Percentiles rank a stretch among this genome's conserved stretches.
Conservation (phyloP, 2,329 filamentous ascomycete species). For the Verticillium nonalfalfae region DNA sequence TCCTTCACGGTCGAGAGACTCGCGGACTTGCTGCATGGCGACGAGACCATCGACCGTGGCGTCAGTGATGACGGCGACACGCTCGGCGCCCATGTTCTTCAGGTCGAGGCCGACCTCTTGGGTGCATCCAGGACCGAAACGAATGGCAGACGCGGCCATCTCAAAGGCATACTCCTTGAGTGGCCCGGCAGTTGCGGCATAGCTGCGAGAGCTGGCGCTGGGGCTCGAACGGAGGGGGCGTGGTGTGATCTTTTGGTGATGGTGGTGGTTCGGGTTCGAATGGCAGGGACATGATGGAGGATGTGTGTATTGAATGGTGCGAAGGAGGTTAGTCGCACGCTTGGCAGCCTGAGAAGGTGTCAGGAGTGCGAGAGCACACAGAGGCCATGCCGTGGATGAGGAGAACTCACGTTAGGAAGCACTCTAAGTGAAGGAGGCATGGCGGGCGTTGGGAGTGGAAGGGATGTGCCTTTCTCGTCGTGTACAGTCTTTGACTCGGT, state of each 20-base stretch:
- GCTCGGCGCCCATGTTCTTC: conserved; percentile 79
- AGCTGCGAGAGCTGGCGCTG: conserved; percentile 25
- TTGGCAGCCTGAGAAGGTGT: conserved; percentile 41
- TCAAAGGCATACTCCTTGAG: conserved; percentile 98
- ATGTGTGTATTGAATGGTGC: conserved; percentile 86
- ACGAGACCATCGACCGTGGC: conserved; percentile 72
- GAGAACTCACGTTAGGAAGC: conserved; percentile 17
- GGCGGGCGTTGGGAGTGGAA: not conserved
- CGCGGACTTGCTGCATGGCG: conserved; percentile 83
- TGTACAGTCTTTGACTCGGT: not conserved
- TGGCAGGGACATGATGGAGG: conserved; percentile 89
- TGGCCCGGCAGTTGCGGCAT: conserved; percentile 65
- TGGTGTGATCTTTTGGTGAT: conserved; percentile 56
- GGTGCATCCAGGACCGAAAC: conserved; percentile 88
- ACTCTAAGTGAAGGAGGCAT: conserved; percentile 17
- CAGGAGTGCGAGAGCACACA: not conserved
- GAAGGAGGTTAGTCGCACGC: conserved; percentile 66
- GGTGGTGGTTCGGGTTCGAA: conserved; percentile 76
- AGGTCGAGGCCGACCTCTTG: conserved; percentile 98
- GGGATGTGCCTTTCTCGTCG: too few species aligned
- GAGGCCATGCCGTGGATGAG: not conserved
- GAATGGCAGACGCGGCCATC: conserved; percentile 92
- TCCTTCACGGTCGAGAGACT: conserved; percentile 71
- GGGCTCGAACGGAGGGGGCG: conserved; percentile 21
- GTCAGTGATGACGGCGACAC: conserved; percentile 90